These are phyloP conservation scores for Chalaropsis ovoidea DNA, from an alignment of 2,329 filamentous ascomycete genomes.

Conservation along the genomic window DNA sequence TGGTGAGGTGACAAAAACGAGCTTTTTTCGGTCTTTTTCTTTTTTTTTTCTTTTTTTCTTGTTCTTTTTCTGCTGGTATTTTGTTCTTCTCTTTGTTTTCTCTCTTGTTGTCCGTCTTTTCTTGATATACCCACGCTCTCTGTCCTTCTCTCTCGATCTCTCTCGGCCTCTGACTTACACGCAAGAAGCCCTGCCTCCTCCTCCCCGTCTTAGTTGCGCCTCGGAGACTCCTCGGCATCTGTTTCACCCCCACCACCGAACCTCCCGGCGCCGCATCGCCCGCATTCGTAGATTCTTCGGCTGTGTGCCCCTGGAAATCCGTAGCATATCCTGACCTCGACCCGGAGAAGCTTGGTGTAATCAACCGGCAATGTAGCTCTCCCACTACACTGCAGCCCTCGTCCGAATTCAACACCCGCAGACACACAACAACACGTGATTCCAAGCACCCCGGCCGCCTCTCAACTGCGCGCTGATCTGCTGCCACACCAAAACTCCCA, in stretches of 20 bases:
- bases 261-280: background rate
- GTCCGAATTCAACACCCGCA: background rate
- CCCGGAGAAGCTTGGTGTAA: background rate
- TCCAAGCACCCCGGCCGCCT: background rate
- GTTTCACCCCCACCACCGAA: background rate
- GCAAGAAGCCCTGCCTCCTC: background rate
- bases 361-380: background rate
- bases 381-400: background rate
- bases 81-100: background rate
- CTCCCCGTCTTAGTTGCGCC: background rate
- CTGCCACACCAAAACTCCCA: background rate
- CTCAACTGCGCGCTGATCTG: constrained; percentile 7
- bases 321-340: background rate
- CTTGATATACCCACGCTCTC: background rate
- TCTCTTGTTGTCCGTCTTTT: background rate
- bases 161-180: background rate
- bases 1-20: background rate
- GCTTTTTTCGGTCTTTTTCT: background rate
- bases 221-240: constrained; percentile 12
- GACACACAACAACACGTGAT: background rate
- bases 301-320: background rate
- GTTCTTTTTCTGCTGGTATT: background rate
- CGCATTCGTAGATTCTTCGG: background rate
- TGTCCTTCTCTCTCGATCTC: background rate
- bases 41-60: background rate